Evolutionary conservation across 768 basidiomycete species (phyloP).

Genomic region (Leccinum variicolor): DNA sequence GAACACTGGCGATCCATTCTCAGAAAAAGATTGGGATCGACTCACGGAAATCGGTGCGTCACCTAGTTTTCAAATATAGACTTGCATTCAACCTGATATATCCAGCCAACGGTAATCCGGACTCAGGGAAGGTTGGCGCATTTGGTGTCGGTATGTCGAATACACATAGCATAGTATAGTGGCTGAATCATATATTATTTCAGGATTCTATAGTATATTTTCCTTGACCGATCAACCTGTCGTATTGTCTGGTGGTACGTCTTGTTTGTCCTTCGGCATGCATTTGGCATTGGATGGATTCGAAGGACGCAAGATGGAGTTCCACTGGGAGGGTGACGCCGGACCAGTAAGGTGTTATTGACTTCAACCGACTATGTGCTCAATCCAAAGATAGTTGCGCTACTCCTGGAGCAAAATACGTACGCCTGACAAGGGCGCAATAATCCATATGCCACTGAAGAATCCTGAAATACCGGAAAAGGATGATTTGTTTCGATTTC

Average conservation of each 20-base stretch:
- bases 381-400: conserved; percentile 48
- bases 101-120: conserved; percentile 86
- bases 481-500: conserved; percentile 84
- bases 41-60: conserved; percentile 81
- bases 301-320: conserved; percentile 83
- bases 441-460: conserved; percentile 80
- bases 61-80: not conserved
- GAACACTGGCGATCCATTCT: conserved; percentile 68
- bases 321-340: conserved; percentile 84
- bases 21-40: conserved; percentile 83
- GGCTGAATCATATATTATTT: not conserved
- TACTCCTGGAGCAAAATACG: conserved; percentile 55
- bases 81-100: not conserved
- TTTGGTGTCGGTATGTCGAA: conserved; percentile 66
- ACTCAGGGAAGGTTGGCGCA: conserved; percentile 92
- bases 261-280: conserved; percentile 15
- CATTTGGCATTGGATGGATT: not conserved
- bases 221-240: conserved; percentile 77
- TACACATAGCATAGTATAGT: not conserved
- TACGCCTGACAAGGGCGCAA: conserved; percentile 55
- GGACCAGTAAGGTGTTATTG: conserved; percentile 46
- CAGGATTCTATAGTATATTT: conserved; percentile 74
- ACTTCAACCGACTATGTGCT: not conserved
- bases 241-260: conserved; percentile 65
- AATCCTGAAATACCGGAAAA: conserved; percentile 71